Conservation (phyloP, 2,329 filamentous ascomycete species). For the Raffaelea ambrosiae region DNA sequence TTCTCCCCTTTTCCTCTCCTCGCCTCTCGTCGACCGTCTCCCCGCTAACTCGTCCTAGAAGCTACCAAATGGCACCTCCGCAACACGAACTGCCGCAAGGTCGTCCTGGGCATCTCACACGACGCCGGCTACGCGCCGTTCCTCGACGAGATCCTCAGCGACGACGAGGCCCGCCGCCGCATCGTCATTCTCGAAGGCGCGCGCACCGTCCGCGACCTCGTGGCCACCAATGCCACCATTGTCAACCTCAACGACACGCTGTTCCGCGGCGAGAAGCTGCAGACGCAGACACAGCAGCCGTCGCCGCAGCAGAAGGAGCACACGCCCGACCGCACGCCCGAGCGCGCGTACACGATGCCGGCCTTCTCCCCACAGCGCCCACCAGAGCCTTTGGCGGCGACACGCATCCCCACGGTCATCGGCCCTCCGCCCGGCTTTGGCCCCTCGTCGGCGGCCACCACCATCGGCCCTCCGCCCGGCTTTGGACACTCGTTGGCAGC, state of each 20-base stretch:
- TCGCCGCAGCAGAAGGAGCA: no score
- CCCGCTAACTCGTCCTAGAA: slow-evolving; percentile 27
- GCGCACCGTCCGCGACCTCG: slow-evolving; percentile 41
- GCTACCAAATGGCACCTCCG: slow-evolving; percentile 46
- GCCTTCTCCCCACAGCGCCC: no score
- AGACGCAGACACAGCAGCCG: slow-evolving; percentile 18
- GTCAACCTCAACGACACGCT: slow-evolving; percentile 36
- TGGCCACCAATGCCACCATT: slow-evolving; percentile 35
- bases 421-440: no score
- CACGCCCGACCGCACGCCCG: no score
- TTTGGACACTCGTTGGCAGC: neutral
- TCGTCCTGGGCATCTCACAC: slow-evolving; percentile 54
- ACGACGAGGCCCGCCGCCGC: slow-evolving; percentile 31
- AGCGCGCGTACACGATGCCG: no score
- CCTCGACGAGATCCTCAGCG: slow-evolving; percentile 43
- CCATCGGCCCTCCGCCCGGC: no score
- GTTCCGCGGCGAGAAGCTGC: slow-evolving; percentile 46
- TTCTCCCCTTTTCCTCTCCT: neutral
- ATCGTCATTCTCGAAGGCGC: slow-evolving; percentile 47
- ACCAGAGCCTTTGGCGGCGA: no score
- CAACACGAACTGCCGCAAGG: slow-evolving; percentile 53
- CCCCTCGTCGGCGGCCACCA: no score
- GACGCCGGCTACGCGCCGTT: slow-evolving; percentile 53
- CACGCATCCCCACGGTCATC: no score
- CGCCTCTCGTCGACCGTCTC: neutral